These are phyloP conservation scores for Salix dunnii DNA, from an alignment of 345 rosid species.

Conservation along the genomic window DNA sequence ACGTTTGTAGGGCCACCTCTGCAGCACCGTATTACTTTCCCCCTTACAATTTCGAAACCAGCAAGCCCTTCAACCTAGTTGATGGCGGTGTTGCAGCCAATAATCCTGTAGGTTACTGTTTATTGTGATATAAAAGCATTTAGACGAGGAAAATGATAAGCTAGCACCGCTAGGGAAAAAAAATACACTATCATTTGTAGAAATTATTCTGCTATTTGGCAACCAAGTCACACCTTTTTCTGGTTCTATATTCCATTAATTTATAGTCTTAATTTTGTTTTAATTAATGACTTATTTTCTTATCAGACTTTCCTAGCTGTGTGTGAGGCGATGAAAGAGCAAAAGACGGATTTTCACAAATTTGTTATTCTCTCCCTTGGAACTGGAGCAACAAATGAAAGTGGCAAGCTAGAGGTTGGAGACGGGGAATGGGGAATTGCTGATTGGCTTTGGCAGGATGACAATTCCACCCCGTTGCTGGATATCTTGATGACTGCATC, in stretches of 20 bases:
- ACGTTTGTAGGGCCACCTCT: conserved; percentile 15
- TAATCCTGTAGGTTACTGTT: too few species aligned
- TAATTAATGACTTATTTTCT: background rate
- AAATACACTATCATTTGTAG: too few species aligned
- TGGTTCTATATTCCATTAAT: background rate
- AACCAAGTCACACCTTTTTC: background rate
- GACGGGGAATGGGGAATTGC: conserved; percentile 9
- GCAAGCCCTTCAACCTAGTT: conserved; percentile 13
- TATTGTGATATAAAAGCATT: background rate
- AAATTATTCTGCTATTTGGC: too few species aligned
- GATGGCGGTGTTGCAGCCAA: conserved; percentile 23
- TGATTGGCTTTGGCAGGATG: conserved; percentile 12
- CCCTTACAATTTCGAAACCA: conserved; percentile 10
- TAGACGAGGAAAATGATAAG: background rate
- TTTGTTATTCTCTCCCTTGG: conserved; percentile 10
- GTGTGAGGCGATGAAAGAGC: background rate
- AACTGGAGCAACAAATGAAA: conserved; percentile 10
- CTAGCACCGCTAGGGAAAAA: too few species aligned
- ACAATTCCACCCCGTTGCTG: background rate
- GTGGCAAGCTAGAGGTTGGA: conserved; percentile 7
- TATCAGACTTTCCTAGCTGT: conserved; percentile 7
- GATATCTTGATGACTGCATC: conserved; percentile 7
- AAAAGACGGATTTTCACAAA: background rate
- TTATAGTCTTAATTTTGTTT: background rate
- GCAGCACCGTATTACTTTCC: conserved; percentile 22